phyloP scores from a whole-genome alignment of 768 basidiomycete species.

The Leccinum longicurvipes region DNA sequence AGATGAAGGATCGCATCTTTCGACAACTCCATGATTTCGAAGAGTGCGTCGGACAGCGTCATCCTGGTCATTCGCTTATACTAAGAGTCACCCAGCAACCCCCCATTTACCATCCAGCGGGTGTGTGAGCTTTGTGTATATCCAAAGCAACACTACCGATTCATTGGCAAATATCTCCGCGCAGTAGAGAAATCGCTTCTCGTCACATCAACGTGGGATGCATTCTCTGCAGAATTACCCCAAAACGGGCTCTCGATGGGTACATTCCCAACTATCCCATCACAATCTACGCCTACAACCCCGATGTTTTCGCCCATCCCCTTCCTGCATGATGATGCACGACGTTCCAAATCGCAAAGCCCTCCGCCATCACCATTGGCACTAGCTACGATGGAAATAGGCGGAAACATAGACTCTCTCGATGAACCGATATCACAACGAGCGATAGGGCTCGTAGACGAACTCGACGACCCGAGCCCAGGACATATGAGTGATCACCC shows the following conservation, averaged over 20 bases:
- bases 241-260: slow-evolving; percentile 27
- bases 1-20: slow-evolving; percentile 55
- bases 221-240: slow-evolving; percentile 52
- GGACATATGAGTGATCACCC: slow-evolving; percentile 84
- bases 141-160: slow-evolving; percentile 69
- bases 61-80: slow-evolving; percentile 5
- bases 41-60: slow-evolving; percentile 43
- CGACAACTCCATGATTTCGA: slow-evolving; percentile 72
- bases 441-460: slow-evolving; percentile 76
- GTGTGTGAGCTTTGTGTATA: slow-evolving; percentile 75
- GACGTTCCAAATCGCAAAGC: slow-evolving; percentile 74
- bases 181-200: slow-evolving; percentile 80
- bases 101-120: slow-evolving; percentile 89
- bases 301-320: slow-evolving; percentile 87
- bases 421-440: slow-evolving; percentile 40
- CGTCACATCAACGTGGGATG: slow-evolving; percentile 76
- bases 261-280: slow-evolving; percentile 41
- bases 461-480: slow-evolving; percentile 79
- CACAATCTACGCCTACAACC: slow-evolving; percentile 63
- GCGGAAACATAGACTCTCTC: slow-evolving; percentile 34
- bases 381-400: slow-evolving; percentile 39
- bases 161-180: slow-evolving; percentile 83
- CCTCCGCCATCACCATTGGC: slow-evolving; percentile 74
- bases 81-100: slow-evolving; percentile 36
- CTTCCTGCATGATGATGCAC: slow-evolving; percentile 80